Conservation (phyloP, 257 asterid genomes). For the Dorcoceras hygrometricum region DNA sequence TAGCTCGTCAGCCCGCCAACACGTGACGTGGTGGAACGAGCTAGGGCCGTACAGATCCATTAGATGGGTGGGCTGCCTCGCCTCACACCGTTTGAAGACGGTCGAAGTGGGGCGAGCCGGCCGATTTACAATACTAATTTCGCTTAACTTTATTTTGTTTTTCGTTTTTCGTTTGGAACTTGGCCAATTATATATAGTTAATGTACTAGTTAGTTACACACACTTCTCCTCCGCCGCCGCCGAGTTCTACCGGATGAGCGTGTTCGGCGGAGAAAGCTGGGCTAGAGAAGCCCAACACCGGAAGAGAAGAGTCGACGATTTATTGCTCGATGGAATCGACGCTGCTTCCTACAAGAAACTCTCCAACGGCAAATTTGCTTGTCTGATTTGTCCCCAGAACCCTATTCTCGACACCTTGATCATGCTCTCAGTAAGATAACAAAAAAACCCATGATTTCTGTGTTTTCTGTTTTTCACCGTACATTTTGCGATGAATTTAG, state of each 20-base stretch:
- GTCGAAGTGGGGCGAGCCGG: too few relatives aligned
- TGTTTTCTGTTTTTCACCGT: background rate
- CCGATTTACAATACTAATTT: too few relatives aligned
- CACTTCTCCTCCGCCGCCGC: too few relatives aligned
- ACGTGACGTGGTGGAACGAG: too few relatives aligned
- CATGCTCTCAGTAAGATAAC: conserved; percentile 50
- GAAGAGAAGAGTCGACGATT: conserved; percentile 68
- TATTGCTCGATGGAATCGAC: conserved; percentile 46
- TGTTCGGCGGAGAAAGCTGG: conserved; percentile 89
- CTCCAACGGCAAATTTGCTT: conserved; percentile 57
- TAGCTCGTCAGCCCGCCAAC: too few relatives aligned
- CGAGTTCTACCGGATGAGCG: conserved; percentile 46
- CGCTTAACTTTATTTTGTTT: too few relatives aligned
- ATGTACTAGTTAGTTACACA: too few relatives aligned
- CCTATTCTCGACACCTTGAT: conserved; percentile 67
- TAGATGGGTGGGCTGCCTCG: too few relatives aligned
- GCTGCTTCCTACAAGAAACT: conserved; percentile 56
- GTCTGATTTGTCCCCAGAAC: conserved; percentile 56
- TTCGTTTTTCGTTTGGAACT: too few relatives aligned
- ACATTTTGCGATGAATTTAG: background rate
- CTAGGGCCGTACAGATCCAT: too few relatives aligned
- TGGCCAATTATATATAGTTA: too few relatives aligned
- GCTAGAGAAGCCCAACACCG: conserved; percentile 60
- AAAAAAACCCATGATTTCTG: background rate
- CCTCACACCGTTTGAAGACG: too few relatives aligned